phyloP scores from a whole-genome alignment of 306 rosid species.

The Quillaja saponaria region DNA sequence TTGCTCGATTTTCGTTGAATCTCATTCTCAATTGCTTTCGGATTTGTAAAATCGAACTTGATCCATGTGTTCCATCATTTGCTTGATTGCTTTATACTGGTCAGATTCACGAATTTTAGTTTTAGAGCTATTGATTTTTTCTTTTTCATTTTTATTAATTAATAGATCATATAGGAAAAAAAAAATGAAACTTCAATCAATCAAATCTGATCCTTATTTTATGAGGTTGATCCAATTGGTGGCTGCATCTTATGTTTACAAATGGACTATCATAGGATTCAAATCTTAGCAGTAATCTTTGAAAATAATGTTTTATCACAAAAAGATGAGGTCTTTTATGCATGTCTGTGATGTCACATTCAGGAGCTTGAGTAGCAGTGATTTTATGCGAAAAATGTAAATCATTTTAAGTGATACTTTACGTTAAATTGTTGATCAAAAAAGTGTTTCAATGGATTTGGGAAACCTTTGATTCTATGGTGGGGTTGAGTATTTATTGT shows the following conservation, averaged over 20 bases:
- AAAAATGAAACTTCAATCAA: conserved; percentile 6
- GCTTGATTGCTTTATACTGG: not conserved
- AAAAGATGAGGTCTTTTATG: no score
- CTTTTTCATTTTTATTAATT: not conserved
- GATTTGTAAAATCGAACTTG: not conserved
- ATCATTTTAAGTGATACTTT: no score
- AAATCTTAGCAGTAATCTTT: conserved; percentile 16
- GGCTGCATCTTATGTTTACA: conserved; percentile 8
- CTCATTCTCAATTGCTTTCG: not conserved
- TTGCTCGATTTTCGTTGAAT: not conserved
- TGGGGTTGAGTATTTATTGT: no score
- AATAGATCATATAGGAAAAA: conserved; percentile 22
- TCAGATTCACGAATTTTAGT: not conserved
- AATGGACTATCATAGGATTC: conserved; percentile 31
- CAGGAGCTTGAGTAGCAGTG: no score
- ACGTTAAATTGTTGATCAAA: no score
- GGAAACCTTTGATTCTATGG: no score
- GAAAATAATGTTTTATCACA: no score
- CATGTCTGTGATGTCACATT: no score
- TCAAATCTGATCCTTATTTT: conserved; percentile 38
- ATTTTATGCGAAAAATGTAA: no score
- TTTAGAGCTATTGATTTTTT: not conserved
- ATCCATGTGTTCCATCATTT: conserved; percentile 13
- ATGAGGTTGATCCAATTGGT: conserved; percentile 25
- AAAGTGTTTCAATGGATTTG: no score